Conservation (phyloP, 129 eudicot genomes). For the Rutidosis leptorrhynchoides region DNA sequence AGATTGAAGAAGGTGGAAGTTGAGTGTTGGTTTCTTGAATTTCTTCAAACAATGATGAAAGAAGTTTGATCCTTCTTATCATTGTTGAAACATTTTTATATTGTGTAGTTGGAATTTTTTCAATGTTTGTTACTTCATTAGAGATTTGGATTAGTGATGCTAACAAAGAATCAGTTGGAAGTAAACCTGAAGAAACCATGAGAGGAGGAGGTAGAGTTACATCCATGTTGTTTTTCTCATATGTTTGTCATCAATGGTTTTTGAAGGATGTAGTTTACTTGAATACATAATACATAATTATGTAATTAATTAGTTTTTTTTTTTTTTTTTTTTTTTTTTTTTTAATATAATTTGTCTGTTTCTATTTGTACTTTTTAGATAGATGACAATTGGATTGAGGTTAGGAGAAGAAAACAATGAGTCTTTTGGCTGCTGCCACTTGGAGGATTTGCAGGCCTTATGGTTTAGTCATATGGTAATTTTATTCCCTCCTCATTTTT, state of each 20-base stretch:
- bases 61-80: conserved; percentile 64
- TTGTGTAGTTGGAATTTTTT: conserved; percentile 46
- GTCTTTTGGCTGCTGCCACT: conserved; percentile 58
- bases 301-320: not conserved
- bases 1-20: conserved; percentile 75
- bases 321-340: no score
- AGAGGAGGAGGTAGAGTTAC: conserved; percentile 50
- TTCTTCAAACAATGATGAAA: conserved; percentile 69
- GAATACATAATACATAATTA: conserved; percentile 23
- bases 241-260: conserved; percentile 20
- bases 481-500: conserved; percentile 31
- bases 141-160: conserved; percentile 66
- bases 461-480: conserved; percentile 36
- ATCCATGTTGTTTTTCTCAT: conserved; percentile 49
- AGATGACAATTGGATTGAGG: conserved; percentile 38
- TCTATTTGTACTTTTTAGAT: conserved; percentile 45
- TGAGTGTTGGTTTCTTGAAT: conserved; percentile 57
- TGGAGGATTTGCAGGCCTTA: conserved; percentile 56
- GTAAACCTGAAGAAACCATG: conserved; percentile 62
- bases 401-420: conserved; percentile 34
- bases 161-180: conserved; percentile 63
- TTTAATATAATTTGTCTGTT: conserved; percentile 38
- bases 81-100: conserved; percentile 51
- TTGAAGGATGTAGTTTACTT: conserved; percentile 22
- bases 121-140: conserved; percentile 52